These are phyloP conservation scores for Gentiana straminea DNA, from an alignment of 257 asterid species.

Conservation along the genomic window DNA sequence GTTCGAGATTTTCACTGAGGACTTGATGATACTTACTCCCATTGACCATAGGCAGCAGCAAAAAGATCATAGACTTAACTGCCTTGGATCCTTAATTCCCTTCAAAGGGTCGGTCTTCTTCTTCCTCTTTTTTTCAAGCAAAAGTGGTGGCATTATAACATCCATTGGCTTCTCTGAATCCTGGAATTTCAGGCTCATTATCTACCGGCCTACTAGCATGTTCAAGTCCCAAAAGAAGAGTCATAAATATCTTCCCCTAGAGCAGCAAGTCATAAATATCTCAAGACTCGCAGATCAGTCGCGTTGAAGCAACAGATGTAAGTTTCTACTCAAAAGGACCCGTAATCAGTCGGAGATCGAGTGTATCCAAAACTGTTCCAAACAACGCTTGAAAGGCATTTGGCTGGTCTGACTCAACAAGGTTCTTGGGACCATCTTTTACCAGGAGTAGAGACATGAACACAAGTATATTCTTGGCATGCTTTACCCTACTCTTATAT, in stretches of 20 bases:
- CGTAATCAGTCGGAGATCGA: constrained; percentile 59
- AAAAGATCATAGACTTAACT: constrained; percentile 58
- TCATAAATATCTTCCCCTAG: constrained; percentile 83
- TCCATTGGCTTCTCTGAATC: constrained; percentile 69
- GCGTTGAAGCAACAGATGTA: constrained; percentile 76
- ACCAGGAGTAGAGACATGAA: constrained; percentile 84
- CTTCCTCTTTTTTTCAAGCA: constrained; percentile 44
- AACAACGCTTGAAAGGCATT: constrained; percentile 40
- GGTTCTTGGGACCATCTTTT: constrained; percentile 65
- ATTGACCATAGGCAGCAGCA: constrained; percentile 52
- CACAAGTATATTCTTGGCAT: constrained; percentile 61
- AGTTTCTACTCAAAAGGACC: constrained; percentile 72
- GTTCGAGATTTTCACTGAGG: constrained; percentile 55
- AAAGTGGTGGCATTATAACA: constrained; percentile 49
- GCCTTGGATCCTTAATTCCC: constrained; percentile 80
- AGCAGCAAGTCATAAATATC: constrained; percentile 46
- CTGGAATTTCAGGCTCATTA: constrained; percentile 80
- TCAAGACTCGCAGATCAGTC: constrained; percentile 60
- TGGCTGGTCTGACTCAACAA: constrained; percentile 68
- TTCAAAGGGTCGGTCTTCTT: constrained; percentile 64
- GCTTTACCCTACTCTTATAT: constrained; percentile 44
- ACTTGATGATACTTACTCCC: constrained; percentile 25
- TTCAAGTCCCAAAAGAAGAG: constrained; percentile 71
- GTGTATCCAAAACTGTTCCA: constrained; percentile 76
- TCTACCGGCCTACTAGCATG: constrained; percentile 16